Conservation (phyloP, 1,139 yeast genomes). For the Debaryomycetaceae sp. region DNA sequence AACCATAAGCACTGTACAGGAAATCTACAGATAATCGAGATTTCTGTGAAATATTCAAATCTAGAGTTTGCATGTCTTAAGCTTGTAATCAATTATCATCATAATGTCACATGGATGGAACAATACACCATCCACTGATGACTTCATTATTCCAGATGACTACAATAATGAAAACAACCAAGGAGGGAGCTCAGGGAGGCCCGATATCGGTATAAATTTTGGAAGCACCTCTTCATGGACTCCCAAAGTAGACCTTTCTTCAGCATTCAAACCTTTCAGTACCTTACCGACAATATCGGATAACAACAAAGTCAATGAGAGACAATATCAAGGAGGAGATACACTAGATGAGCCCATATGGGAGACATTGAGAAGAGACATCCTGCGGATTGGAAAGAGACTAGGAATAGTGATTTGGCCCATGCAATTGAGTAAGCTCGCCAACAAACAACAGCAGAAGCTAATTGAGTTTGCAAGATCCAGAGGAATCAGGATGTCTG, state of each 20-base stretch:
- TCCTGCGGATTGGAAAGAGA: constrained; percentile 61
- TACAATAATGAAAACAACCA: constrained; percentile 4
- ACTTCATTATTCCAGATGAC: constrained; percentile 27
- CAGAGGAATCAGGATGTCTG: constrained; percentile 45
- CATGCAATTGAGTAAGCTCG: constrained; percentile 41
- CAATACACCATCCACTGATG: constrained; percentile 17
- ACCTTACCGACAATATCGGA: constrained; percentile 26
- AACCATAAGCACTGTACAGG: not conserved
- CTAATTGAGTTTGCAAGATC: constrained; percentile 41
- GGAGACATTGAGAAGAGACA: constrained; percentile 65
- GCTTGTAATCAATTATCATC: not conserved
- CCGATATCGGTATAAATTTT: constrained; percentile 2
- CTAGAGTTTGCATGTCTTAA: not conserved
- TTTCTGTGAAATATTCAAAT: too few species aligned
- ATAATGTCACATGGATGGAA: constrained; percentile 11
- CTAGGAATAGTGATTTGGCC: constrained; percentile 76
- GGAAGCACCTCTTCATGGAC: constrained; percentile 10
- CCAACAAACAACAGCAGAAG: constrained; percentile 42
- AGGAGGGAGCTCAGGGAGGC: not conserved
- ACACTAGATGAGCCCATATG: constrained; percentile 81
- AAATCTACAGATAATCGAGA: not conserved
- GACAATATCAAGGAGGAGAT: constrained; percentile 78
- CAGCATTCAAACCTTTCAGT: constrained; percentile 38
- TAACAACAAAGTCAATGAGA: constrained; percentile 59
- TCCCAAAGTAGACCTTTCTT: constrained; percentile 42